Evolutionary conservation across 768 basidiomycete genomes (phyloP).

Genomic region (Auricularia cornea): DNA sequence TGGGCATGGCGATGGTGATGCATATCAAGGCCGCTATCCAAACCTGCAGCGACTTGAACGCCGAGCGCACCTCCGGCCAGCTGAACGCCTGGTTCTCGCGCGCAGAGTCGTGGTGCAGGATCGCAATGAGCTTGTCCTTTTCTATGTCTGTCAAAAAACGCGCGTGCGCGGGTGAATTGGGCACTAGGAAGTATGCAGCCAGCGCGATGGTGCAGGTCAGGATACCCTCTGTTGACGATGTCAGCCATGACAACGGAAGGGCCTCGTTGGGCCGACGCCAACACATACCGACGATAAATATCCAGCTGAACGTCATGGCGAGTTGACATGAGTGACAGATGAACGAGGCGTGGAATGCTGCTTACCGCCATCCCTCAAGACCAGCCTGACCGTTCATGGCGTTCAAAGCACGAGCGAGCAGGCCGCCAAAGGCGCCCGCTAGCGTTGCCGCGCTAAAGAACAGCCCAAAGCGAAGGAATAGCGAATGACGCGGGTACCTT

Average conservation of each 20-base stretch:
- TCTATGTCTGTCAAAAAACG: constrained; percentile 42
- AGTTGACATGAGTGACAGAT: background rate
- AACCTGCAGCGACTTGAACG: constrained; percentile 46
- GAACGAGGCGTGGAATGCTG: background rate
- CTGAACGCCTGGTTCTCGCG: constrained; percentile 39
- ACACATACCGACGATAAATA: constrained; percentile 6
- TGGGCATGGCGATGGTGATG: background rate
- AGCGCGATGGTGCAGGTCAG: constrained; percentile 56
- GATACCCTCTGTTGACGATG: constrained; percentile 36
- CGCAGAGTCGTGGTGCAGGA: constrained; percentile 13
- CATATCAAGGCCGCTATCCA: constrained; percentile 38
- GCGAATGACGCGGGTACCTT: background rate
- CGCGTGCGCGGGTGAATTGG: constrained; percentile 34
- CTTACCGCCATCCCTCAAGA: constrained; percentile 40
- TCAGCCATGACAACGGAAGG: background rate
- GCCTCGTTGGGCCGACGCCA: background rate
- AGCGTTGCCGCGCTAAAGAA: constrained; percentile 40
- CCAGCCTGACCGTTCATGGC: constrained; percentile 47
- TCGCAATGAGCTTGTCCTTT: constrained; percentile 10
- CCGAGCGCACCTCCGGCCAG: constrained; percentile 46
- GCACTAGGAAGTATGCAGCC: constrained; percentile 40
- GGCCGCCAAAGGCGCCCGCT: constrained; percentile 54
- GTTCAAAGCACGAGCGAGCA: constrained; percentile 53
- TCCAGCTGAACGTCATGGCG: constrained; percentile 13
- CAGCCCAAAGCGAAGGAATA: constrained; percentile 9